phyloP scores from a whole-genome alignment of 768 basidiomycete species.

The Amanita brunnescens region DNA sequence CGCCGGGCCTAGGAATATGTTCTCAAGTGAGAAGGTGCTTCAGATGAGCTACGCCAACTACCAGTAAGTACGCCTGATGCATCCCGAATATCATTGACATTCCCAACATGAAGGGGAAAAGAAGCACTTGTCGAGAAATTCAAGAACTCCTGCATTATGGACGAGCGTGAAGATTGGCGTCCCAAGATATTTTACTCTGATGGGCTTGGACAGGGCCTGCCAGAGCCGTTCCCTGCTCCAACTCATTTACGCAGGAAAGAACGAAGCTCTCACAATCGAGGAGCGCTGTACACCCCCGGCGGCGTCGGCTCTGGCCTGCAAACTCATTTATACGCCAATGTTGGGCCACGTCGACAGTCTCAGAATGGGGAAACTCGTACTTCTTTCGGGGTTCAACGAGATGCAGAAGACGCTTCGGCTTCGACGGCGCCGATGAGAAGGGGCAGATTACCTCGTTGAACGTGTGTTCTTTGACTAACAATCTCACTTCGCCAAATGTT shows the following conservation, averaged over 20 bases:
- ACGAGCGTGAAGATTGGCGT: slow-evolving; percentile 73
- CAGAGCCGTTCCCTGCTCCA: slow-evolving; percentile 75
- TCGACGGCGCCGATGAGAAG: neutral
- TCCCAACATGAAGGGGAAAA: slow-evolving; percentile 54
- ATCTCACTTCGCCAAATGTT: neutral
- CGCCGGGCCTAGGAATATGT: slow-evolving; percentile 75
- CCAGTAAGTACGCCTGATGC: slow-evolving; percentile 47
- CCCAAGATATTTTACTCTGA: slow-evolving; percentile 79
- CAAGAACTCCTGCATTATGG: slow-evolving; percentile 87
- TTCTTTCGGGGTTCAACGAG: neutral
- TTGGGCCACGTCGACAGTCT: slow-evolving; percentile 11
- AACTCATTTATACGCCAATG: slow-evolving; percentile 4
- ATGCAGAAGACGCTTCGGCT: neutral
- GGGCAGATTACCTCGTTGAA: slow-evolving; percentile 1
- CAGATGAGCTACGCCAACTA: slow-evolving; percentile 92
- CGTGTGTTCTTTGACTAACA: neutral
- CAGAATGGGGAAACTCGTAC: slow-evolving; percentile 4
- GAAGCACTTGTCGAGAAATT: slow-evolving; percentile 88
- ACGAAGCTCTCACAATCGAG: slow-evolving; percentile 72
- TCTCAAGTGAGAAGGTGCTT: slow-evolving; percentile 82
- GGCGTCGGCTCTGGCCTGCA: slow-evolving; percentile 15
- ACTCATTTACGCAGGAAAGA: slow-evolving; percentile 78
- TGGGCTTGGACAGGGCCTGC: slow-evolving; percentile 64
- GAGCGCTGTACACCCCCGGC: slow-evolving; percentile 57
- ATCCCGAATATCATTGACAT: neutral